Conservation (phyloP, 345 rosid species). For the Capsella bursapastoris region DNA sequence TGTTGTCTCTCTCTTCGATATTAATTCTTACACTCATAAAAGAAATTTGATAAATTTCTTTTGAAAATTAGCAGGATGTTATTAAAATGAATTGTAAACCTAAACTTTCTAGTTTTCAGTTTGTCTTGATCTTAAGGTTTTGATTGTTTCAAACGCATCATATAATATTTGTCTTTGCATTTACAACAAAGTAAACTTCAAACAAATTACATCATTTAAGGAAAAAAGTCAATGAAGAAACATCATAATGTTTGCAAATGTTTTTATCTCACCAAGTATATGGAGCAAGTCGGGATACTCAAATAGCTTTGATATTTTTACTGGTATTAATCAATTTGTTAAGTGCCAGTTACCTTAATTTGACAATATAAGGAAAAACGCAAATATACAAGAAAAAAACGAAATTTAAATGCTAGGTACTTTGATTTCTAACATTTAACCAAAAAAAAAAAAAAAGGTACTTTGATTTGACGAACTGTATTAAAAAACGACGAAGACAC, state of each 20-base stretch:
- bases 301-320: background rate
- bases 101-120: background rate
- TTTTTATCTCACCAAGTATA: too few species aligned
- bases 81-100: background rate
- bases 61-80: background rate
- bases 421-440: background rate
- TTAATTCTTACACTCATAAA: background rate
- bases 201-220: too few species aligned
- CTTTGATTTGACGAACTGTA: background rate
- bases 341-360: background rate
- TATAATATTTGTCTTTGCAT: background rate
- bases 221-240: too few species aligned
- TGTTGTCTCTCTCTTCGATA: background rate
- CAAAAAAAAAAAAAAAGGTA: background rate
- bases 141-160: background rate
- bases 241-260: too few species aligned
- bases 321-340: background rate
- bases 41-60: background rate
- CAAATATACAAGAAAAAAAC: background rate
- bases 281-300: background rate
- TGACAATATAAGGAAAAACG: background rate
- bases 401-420: background rate
- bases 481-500: background rate
- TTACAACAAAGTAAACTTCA: too few species aligned
- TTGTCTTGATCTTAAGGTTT: background rate